Evolutionary conservation across 2,329 filamentous ascomycete genomes (phyloP).

Genomic region (Endothia cerciana): DNA sequence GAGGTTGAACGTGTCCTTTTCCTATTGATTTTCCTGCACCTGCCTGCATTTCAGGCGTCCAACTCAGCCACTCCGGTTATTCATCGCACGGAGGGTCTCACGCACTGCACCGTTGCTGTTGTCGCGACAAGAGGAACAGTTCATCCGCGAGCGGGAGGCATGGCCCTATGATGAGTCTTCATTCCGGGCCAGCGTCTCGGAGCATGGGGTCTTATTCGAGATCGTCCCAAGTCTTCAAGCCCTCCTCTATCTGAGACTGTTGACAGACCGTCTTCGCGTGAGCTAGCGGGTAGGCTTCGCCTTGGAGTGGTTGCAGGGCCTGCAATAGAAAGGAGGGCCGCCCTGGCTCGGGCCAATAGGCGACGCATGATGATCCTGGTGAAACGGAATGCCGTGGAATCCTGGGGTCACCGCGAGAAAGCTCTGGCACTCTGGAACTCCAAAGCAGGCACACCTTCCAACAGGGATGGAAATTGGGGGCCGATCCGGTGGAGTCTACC

Average conservation of each 20-base stretch:
- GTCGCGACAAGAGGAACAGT: neutral
- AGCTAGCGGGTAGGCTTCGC: conserved; percentile 14
- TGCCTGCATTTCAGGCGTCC: conserved; percentile 18
- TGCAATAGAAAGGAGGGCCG: conserved; percentile 26
- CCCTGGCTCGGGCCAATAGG: conserved; percentile 24
- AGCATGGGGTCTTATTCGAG: neutral
- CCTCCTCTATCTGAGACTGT: conserved; percentile 25
- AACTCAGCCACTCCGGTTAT: conserved; percentile 19
- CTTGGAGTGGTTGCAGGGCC: conserved; percentile 20
- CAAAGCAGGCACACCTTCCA: neutral
- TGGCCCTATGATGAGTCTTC: neutral
- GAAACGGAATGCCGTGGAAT: conserved; percentile 28
- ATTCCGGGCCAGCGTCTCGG: conserved; percentile 1
- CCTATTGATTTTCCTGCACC: conserved; percentile 28
- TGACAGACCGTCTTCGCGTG: conserved; percentile 16
- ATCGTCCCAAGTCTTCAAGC: conserved; percentile 19
- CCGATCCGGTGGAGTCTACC: conserved; percentile 12
- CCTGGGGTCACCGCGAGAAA: neutral
- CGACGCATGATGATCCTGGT: conserved; percentile 13
- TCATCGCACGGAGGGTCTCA: neutral
- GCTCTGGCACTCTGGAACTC: neutral
- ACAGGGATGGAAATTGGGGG: conserved; percentile 5
- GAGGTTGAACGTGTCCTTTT: conserved; percentile 27
- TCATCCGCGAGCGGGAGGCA: neutral
- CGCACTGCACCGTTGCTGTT: conserved; percentile 11